Evolutionary conservation across 2,329 filamentous ascomycete genomes (phyloP).

Genomic region (Phialophora tarda): DNA sequence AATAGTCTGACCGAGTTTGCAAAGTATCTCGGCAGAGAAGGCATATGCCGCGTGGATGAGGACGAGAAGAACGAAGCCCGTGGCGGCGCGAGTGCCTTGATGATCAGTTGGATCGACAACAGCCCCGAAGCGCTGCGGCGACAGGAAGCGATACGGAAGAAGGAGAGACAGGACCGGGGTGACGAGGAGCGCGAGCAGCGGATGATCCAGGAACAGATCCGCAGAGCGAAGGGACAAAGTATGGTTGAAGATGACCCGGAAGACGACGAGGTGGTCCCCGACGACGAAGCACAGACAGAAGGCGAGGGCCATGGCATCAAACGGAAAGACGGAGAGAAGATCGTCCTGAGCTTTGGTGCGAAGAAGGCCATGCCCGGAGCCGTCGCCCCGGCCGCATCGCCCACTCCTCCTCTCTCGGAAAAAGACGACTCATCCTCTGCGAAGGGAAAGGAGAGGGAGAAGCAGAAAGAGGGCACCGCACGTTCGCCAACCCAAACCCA

Average conservation of each 20-base stretch:
- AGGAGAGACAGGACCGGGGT: slow-evolving; percentile 85
- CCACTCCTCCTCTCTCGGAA: slow-evolving; percentile 39
- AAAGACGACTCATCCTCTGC: slow-evolving; percentile 29
- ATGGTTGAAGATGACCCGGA: slow-evolving; percentile 53
- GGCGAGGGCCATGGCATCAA: slow-evolving; percentile 51
- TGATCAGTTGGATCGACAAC: slow-evolving; percentile 90
- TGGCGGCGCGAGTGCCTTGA: slow-evolving; percentile 54
- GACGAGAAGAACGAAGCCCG: slow-evolving; percentile 69
- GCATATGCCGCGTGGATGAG: slow-evolving; percentile 88
- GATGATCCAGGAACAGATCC: slow-evolving; percentile 82
- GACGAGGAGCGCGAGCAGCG: slow-evolving; percentile 88
- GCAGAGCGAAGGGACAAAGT: slow-evolving; percentile 69
- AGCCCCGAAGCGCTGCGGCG: slow-evolving; percentile 81
- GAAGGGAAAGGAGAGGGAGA: slow-evolving; percentile 36
- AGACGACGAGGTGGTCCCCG: slow-evolving; percentile 39
- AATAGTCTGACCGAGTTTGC: slow-evolving; percentile 86
- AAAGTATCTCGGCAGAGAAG: slow-evolving; percentile 82
- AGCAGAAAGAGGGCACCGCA: background rate
- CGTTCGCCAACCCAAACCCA: slow-evolving; percentile 23
- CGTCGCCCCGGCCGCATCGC: slow-evolving; percentile 30
- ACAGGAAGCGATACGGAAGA: slow-evolving; percentile 79
- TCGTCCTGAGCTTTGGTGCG: slow-evolving; percentile 70
- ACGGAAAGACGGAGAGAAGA: slow-evolving; percentile 74
- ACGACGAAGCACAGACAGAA: slow-evolving; percentile 46
- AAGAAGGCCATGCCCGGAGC: slow-evolving; percentile 39